Base-by-base conservation (phyloP, 257 asterid genomes). In the Solanum chaucha region DNA sequence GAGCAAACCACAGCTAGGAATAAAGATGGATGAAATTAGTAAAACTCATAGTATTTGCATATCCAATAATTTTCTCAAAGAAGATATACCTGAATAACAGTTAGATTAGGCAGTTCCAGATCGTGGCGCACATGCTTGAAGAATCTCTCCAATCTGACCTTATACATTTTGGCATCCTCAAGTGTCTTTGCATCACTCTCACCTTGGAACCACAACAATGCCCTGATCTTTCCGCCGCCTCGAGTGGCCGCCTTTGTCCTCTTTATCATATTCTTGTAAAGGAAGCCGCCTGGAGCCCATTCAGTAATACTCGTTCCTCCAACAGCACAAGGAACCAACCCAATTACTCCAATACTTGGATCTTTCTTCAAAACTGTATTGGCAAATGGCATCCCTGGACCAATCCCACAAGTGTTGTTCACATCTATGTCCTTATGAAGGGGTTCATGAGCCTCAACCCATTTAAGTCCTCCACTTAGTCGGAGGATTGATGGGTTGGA, bases 301-400 rank as follows among this genome's bases (percentile, higher is more conserved):
- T 89, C 85, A 10, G 58, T 90, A 34, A 92, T 89, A 36, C 51
- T 89, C 3, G 93, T 92, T 10, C 91, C 92, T 34, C 94, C 94
- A 46, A 89, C 35, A 5, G 92, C 94, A 86, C 92, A 92, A 30
- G 94, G 92, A 30, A 92, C 92, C 77, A 92, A 65, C 35, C 94
- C 91, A 20, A 92, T 87, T 10, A 20, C 40, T 32, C 90, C 92
- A 1, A 82, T 6, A 67, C 44, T 68, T 1, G 91, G 84, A 19
- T 87, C 74, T 55, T 34, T 85, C 2, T 58, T 41, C 34, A 92
- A 24, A 19, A 92, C 19, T 12, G 89, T 68, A 78, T 88, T 82
- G 15, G 92, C 92, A 64, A 92, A 92, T 1, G 94, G 65, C 91
- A 92, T 87, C 2, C 92, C 94, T 2, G 94, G 94, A 10, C 94